Evolutionary conservation across 257 asterid species (phyloP).

Genomic region (Striga asiatica): DNA sequence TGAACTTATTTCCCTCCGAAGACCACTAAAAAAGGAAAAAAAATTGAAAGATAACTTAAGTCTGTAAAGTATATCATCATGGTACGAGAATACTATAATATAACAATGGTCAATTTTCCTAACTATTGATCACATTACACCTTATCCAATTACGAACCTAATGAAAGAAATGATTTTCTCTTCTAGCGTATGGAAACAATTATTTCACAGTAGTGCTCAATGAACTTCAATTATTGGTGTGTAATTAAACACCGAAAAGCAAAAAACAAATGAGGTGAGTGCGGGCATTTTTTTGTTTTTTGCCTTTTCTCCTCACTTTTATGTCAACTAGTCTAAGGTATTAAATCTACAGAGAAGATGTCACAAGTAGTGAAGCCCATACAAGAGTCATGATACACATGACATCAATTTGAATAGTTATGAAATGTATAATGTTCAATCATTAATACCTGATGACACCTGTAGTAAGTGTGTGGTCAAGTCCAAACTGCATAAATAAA

Average conservation of each 20-base stretch:
- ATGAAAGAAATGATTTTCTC: no score
- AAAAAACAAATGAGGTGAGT: no score
- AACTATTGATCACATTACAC: slow-evolving; percentile 3
- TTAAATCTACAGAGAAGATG: no score
- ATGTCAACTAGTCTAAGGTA: no score
- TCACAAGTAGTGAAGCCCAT: neutral
- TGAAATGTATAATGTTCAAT: slow-evolving; percentile 10
- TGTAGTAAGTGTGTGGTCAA: slow-evolving; percentile 96
- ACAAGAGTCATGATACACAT: neutral
- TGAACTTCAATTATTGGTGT: neutral
- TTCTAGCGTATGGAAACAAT: no score
- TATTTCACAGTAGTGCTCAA: neutral
- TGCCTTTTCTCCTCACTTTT: no score
- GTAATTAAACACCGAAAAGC: neutral
- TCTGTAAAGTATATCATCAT: neutral
- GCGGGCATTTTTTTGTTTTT: no score
- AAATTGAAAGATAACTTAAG: neutral
- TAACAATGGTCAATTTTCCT: neutral
- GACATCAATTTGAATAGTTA: slow-evolving; percentile 6
- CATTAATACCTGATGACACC: slow-evolving; percentile 90
- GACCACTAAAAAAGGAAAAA: slow-evolving; percentile 47
- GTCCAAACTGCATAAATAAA: slow-evolving; percentile 73
- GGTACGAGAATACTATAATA: neutral
- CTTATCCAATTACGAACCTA: no score
- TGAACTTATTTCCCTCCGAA: slow-evolving; percentile 91